phyloP scores from a whole-genome alignment of 805 yeast species.

The Komagataella kurtzmanii region DNA sequence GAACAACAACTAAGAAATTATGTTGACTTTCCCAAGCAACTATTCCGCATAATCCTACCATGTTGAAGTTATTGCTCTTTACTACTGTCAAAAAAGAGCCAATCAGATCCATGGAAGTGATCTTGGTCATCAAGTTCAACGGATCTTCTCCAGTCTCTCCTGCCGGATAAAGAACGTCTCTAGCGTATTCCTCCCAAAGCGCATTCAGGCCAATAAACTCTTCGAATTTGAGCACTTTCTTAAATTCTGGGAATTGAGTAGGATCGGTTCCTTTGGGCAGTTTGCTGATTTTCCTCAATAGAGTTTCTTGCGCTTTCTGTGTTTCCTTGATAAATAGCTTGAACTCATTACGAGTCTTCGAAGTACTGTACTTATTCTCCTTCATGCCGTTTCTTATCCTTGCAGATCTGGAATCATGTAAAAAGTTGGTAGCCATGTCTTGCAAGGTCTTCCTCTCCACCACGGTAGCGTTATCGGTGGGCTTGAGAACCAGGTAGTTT shows the following conservation, averaged over 20 bases:
- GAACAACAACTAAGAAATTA: slow-evolving; percentile 49
- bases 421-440: slow-evolving; percentile 10
- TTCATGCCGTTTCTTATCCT: background rate
- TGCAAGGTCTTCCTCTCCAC: slow-evolving; percentile 4
- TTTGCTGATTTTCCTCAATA: slow-evolving; percentile 19
- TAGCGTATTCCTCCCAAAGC: slow-evolving; percentile 68
- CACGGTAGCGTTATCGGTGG: slow-evolving; percentile 17
- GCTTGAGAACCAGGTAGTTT: slow-evolving; percentile 26
- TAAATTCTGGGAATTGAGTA: slow-evolving; percentile 9
- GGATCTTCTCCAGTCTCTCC: slow-evolving; percentile 14
- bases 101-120: slow-evolving; percentile 69
- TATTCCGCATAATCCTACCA: slow-evolving; percentile 58
- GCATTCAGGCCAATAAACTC: slow-evolving; percentile 39
- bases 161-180: slow-evolving; percentile 26
- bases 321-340: slow-evolving; percentile 24
- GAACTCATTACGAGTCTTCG: slow-evolving; percentile 24
- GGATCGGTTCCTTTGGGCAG: slow-evolving; percentile 11
- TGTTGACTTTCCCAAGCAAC: slow-evolving; percentile 78
- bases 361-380: slow-evolving; percentile 10
- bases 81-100: slow-evolving; percentile 58
- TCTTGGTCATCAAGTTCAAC: slow-evolving; percentile 29
- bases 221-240: slow-evolving; percentile 22
- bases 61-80: slow-evolving; percentile 39
- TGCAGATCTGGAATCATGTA: slow-evolving; percentile 1
- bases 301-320: slow-evolving; percentile 15